Base-by-base conservation (phyloP, 345 rosid genomes). In the Mangifera indica region DNA sequence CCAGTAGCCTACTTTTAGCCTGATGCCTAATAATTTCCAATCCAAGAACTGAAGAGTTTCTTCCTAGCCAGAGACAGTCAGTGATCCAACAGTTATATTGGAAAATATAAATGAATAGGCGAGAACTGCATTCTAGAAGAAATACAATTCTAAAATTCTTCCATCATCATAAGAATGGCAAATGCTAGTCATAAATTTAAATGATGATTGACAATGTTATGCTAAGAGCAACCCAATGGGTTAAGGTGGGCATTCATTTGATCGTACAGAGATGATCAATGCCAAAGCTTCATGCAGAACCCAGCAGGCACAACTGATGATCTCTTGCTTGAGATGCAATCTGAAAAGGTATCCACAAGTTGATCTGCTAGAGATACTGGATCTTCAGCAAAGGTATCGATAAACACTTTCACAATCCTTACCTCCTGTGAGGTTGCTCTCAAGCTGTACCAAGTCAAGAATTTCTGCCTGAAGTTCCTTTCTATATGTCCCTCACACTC, bases 251-350 rank as follows among this genome's bases (percentile, higher is more conserved):
- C 77, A 57, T 26, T 64, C 60, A 58, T 71, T 26, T 26, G 57
- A 66, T 67, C 61, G 63, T 44, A 66, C 37, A 37, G 42, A 24
- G 45, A 59, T 7, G 63, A 52, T 77, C 91, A 91, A 77, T 95
- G 99, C 96, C 93, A 89, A 46, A 95, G 98, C 77, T 95, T 95
- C 86, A 91, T 87, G 85, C 97, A 93, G 82, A 89, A 72, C 32
- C 98, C 92, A 71, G 85, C 73, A 1, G 98, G 87, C 74, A 82
- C 93, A 4, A 65, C 85, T 0, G 91, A 91, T 12, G 86, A 70
- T 75, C 60, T 79, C 75, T 86, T 87, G 77, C 85, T 86, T 5
- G 85, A 74, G 67, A 96, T 73, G 58, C 87, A 76, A 63, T 85
- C 98, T 8, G 99, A 84, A 75, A 96, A 96, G 45, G 99, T 87